These are phyloP conservation scores for Vitis hybrid DNA, from an alignment of 177 flowering plant genomes.

Conservation along the genomic window DNA sequence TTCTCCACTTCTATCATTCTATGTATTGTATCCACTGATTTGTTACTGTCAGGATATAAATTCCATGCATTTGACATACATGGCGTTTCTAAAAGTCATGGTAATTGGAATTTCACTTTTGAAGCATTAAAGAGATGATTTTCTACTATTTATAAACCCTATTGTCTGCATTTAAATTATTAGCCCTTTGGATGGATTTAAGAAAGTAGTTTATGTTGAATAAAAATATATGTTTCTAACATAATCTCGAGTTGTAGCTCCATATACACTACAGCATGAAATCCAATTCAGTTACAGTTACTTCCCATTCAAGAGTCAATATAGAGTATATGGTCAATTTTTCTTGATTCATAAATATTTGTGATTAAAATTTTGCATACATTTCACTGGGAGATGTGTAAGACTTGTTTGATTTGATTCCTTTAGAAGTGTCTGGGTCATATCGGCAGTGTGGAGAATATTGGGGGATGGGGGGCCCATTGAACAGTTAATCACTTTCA, in stretches of 20 bases:
- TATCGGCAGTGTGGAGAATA: neutral
- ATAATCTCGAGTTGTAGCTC: neutral
- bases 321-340: neutral
- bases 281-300: neutral
- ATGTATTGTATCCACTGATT: too few relatives aligned
- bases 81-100: too few relatives aligned
- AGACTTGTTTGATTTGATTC: neutral
- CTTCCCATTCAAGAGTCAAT: neutral
- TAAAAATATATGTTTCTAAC: neutral
- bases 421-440: neutral
- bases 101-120: too few relatives aligned
- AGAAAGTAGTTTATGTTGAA: neutral
- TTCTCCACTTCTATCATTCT: too few relatives aligned
- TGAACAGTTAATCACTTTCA: neutral
- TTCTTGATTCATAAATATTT: neutral
- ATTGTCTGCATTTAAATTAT: neutral
- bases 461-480: neutral
- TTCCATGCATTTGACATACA: too few relatives aligned
- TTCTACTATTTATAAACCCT: neutral
- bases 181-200: neutral
- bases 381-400: neutral
- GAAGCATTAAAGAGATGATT: neutral
- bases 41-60: too few relatives aligned
- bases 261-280: neutral
- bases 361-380: neutral